Conservation (phyloP, 495 filamentous ascomycete genomes). For the Elaphomyces granulatus region DNA sequence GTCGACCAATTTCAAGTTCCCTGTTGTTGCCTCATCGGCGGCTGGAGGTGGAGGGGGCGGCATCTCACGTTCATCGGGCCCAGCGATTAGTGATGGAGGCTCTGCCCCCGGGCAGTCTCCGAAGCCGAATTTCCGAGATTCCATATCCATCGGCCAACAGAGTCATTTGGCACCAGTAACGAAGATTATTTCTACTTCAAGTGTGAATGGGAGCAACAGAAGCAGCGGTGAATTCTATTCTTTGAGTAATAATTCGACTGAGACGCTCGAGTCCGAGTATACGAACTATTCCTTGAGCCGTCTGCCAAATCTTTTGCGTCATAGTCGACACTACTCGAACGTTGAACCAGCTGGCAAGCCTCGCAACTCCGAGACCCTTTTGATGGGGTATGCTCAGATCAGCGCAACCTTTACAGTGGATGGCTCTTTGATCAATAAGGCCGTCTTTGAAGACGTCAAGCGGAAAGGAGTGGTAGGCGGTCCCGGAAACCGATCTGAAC, state of each 20-base stretch:
- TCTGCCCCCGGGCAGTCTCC: constrained; percentile 6
- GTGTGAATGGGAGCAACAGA: constrained; percentile 45
- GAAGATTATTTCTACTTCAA: constrained; percentile 58
- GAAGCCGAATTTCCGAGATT: constrained; percentile 10
- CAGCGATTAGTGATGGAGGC: constrained; percentile 12
- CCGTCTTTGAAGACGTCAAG: constrained; percentile 89
- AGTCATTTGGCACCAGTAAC: constrained; percentile 48
- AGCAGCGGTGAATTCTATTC: constrained; percentile 94
- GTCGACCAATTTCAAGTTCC: constrained; percentile 57
- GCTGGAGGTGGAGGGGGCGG: constrained; percentile 15
- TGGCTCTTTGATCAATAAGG: constrained; percentile 77
- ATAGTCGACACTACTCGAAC: constrained; percentile 49
- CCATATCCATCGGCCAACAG: constrained; percentile 13
- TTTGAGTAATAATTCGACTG: constrained; percentile 80
- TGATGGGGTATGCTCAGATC: constrained; percentile 98
- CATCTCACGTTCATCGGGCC: constrained; percentile 23
- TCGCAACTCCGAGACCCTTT: constrained; percentile 55
- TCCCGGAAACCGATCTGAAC: constrained; percentile 5
- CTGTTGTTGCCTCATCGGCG: constrained; percentile 30
- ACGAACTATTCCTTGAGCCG: constrained; percentile 46
- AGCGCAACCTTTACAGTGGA: constrained; percentile 84
- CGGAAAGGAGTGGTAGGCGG: constrained; percentile 81
- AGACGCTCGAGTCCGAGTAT: constrained; percentile 89
- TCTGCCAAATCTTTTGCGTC: constrained; percentile 32
- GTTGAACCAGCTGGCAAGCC: constrained; percentile 30